Evolutionary conservation across 495 filamentous ascomycete genomes (phyloP).

Genomic region (Staphylotrichum longicolle): DNA sequence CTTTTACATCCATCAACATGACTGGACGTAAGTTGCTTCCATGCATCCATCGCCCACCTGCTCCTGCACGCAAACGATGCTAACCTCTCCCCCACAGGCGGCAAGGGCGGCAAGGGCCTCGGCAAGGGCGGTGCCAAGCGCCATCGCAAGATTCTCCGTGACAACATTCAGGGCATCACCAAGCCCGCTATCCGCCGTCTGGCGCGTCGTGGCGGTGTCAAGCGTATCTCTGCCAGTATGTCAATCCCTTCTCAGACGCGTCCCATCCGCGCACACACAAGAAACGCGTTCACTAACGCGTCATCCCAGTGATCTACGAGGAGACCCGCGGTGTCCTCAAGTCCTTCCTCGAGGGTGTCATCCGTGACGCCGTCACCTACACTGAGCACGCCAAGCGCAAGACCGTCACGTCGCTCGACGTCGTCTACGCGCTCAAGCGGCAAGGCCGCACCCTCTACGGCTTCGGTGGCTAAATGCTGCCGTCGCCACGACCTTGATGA

Average conservation of each 20-base stretch:
- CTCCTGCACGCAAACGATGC: slow-evolving; percentile 16
- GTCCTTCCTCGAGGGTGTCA: slow-evolving; percentile 99
- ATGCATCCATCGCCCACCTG: slow-evolving; percentile 18
- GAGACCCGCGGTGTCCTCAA: slow-evolving; percentile 99
- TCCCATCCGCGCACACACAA: too few species aligned
- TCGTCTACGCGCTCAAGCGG: slow-evolving; percentile 91
- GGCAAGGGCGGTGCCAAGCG: slow-evolving; percentile 86
- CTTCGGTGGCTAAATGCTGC: slow-evolving; percentile 78
- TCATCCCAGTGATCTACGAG: slow-evolving; percentile 83
- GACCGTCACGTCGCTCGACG: slow-evolving; percentile 92
- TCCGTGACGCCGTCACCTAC: slow-evolving; percentile 98
- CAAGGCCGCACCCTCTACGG: slow-evolving; percentile 94
- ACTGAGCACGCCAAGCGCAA: slow-evolving; percentile 97
- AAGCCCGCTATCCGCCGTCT: slow-evolving; percentile 99
- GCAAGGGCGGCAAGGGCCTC: slow-evolving; percentile 96
- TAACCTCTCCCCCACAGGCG: slow-evolving; percentile 52
- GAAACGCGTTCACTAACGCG: slow-evolving; percentile 35
- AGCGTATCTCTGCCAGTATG: slow-evolving; percentile 98
- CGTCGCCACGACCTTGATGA: slow-evolving; percentile 9
- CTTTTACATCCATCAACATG: slow-evolving; percentile 53
- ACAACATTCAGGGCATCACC: slow-evolving; percentile 99
- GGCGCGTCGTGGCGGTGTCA: slow-evolving; percentile 98
- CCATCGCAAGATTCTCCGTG: slow-evolving; percentile 97
- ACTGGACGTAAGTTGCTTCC: slow-evolving; percentile 84
- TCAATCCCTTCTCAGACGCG: slow-evolving; percentile 18